A percentile compares a stretch with the other conserved stretches of the same genome.
These are phyloP conservation scores for Mariannaea elegans DNA, from an alignment of 2,329 filamentous ascomycete genomes.

Conservation along the genomic window DNA sequence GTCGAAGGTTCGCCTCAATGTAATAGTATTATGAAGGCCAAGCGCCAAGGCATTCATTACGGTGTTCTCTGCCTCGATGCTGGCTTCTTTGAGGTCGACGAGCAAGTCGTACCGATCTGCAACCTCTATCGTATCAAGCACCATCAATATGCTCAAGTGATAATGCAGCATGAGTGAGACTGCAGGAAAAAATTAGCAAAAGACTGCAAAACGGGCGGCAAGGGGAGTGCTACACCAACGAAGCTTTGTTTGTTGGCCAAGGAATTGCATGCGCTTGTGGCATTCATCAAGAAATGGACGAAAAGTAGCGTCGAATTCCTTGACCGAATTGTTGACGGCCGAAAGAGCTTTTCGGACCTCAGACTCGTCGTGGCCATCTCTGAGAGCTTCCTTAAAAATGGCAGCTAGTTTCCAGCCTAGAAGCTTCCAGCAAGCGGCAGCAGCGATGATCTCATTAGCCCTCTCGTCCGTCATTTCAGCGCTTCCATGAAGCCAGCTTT, in stretches of 20 bases:
- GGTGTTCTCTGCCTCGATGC: conserved; percentile 41
- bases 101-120: conserved; percentile 41
- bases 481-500: conserved; percentile 38
- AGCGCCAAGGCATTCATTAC: conserved; percentile 45
- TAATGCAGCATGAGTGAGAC: conserved; percentile 47
- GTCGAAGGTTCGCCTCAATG: conserved; percentile 18
- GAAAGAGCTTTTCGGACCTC: conserved; percentile 39
- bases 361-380: conserved; percentile 44
- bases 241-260: conserved; percentile 42
- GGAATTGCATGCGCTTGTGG: conserved; percentile 43
- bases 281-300: conserved; percentile 42
- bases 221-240: conserved; percentile 41
- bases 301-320: conserved; percentile 41
- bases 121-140: conserved; percentile 43
- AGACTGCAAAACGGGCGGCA: too few relatives aligned
- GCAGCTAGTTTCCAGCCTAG: conserved; percentile 45
- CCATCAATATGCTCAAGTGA: conserved; percentile 45
- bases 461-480: conserved; percentile 43
- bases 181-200: conserved; percentile 14
- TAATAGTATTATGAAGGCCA: conserved; percentile 41
- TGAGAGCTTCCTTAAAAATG: conserved; percentile 44
- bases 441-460: conserved; percentile 44
- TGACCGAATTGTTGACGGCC: conserved; percentile 38
- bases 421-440: conserved; percentile 42
- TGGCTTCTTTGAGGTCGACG: conserved; percentile 34